Evolutionary conservation across 2,329 filamentous ascomycete species (phyloP).

Genomic region (Colletotrichum scovillei): DNA sequence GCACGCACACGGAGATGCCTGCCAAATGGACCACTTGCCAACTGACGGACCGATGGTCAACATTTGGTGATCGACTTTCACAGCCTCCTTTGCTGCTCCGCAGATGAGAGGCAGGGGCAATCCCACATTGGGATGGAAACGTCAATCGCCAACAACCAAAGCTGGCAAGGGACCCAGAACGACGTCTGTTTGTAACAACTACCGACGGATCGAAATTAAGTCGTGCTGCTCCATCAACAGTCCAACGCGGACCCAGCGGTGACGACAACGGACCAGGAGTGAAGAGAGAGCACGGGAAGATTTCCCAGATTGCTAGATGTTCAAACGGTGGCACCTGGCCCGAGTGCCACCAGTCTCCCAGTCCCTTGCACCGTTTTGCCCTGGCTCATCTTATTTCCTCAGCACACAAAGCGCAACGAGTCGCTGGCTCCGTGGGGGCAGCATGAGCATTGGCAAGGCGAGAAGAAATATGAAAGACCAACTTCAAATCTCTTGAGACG

Average conservation of each 20-base stretch:
- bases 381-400: conserved; percentile 2
- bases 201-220: conserved; percentile 30
- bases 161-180: conserved; percentile 8
- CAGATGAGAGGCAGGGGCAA: conserved; percentile 25
- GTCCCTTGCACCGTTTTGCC: background rate
- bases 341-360: background rate
- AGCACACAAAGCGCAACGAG: background rate
- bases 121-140: conserved; percentile 23
- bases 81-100: conserved; percentile 29
- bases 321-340: conserved; percentile 12
- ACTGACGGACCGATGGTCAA: conserved; percentile 7
- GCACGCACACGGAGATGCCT: background rate
- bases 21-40: background rate
- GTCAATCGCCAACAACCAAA: conserved; percentile 9
- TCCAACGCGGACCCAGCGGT: conserved; percentile 11
- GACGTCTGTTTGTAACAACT: conserved; percentile 31
- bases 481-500: conserved; percentile 25
- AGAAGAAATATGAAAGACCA: conserved; percentile 18
- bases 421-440: background rate
- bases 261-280: conserved; percentile 21
- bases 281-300: conserved; percentile 6
- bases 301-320: conserved; percentile 20
- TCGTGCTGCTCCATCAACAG: conserved; percentile 17
- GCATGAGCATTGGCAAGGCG: background rate
- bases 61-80: conserved; percentile 24